A percentile compares a stretch with the other conserved stretches of the same genome.
Evolutionary conservation across 2,329 filamentous ascomycete species (phyloP).

Genomic region (Neonectria punicea): DNA sequence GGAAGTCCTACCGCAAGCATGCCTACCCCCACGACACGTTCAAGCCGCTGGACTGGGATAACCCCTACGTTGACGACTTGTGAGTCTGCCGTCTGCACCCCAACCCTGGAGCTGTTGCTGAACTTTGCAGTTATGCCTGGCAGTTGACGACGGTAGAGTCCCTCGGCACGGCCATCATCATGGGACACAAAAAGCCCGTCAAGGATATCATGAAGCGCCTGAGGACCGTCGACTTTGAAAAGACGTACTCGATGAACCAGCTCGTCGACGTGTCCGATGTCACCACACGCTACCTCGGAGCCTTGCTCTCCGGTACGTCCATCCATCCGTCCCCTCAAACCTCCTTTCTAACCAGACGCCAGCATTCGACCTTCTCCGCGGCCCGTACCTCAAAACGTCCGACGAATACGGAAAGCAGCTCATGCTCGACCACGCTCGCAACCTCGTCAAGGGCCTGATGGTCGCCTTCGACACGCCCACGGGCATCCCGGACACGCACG

Average conservation of each 20-base stretch:
- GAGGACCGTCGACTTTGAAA: neutral
- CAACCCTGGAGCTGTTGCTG: too few relatives aligned
- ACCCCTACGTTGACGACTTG: neutral
- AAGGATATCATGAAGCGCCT: neutral
- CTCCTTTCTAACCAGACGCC: neutral
- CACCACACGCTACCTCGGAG: neutral
- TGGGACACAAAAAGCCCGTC: neutral
- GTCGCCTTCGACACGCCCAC: neutral
- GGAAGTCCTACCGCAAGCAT: neutral
- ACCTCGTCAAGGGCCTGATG: neutral
- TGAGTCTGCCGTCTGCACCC: neutral
- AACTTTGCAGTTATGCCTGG: neutral
- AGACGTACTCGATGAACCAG: neutral
- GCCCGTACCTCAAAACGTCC: neutral
- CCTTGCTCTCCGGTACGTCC: neutral
- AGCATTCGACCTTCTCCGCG: neutral
- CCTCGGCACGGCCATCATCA: neutral
- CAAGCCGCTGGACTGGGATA: neutral
- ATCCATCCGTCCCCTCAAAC: too few relatives aligned
- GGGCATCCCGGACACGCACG: neutral
- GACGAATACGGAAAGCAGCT: neutral
- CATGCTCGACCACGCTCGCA: neutral
- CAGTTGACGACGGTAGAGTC: neutral
- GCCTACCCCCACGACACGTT: neutral
- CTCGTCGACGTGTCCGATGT: neutral